Base-by-base conservation (phyloP, 164 flowering plant species). In the Nymphaea colorata region DNA sequence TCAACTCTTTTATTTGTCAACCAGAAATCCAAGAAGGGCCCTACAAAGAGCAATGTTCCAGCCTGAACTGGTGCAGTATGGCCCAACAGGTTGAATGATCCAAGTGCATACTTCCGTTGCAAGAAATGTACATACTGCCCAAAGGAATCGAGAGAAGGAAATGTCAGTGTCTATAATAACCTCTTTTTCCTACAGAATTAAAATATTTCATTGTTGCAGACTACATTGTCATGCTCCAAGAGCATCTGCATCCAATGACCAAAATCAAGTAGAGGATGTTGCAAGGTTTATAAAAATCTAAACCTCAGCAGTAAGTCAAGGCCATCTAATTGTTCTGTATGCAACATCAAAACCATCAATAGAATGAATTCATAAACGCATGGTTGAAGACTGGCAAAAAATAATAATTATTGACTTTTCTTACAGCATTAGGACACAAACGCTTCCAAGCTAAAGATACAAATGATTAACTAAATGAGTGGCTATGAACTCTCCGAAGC, bases 1-100 rank as follows among this genome's bases (percentile, higher is more conserved):
- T 83, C 84, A 44, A 91, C 86, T 73, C 87, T 82, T 70, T 88
- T 81, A 67, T 69, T 79, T 42, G 96, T 88, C 84, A 91, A 72
- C 94, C 88, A 82, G 68, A 79, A 88, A 80, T 92, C 96, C 71
- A 92, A 69, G 72, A 90, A 85, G 36, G 98, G 98, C 15, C 98
- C 96, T 17, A 85, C 15, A 44, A 88, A 7, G 76, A 92, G 79
- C 73, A 88, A 76, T 41, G 90, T 78, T 66, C 83, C 88, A 43
- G 98, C 96, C 82, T 91, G 98, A 6, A 65, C 85, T 44, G 98
- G 98, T 61, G 97, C 98, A 71, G 94, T 91, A 69, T 89, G 98
- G 44, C 94, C 94, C 78, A 91, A 70, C 59, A 91, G 80, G 75
- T 87, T 89, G 81, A 91, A 89, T 17, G 98, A 91, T 51, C 96